Evolutionary conservation across 441 rosid genomes (phyloP), one percentile per base, ranked within the genome.

Genomic region (Gossypium schwendimanii): DNA sequence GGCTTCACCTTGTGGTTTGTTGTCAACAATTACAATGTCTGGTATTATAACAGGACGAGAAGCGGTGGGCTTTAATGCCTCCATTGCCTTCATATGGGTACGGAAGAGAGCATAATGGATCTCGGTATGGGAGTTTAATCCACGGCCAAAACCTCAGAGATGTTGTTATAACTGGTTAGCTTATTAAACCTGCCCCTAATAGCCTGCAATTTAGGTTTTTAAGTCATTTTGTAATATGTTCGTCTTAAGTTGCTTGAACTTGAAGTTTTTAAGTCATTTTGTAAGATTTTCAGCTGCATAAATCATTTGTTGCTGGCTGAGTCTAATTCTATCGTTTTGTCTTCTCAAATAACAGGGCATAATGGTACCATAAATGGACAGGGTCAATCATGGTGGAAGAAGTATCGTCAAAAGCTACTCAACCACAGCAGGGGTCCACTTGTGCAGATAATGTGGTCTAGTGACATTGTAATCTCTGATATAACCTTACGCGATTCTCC

Each of bases 101-200:
- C 54, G 99, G 98, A 70, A 89, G 99, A 79, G 95, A 92, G 84
- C 97, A 87, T 74, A 78, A 79, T 2, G 96, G 99, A 80, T 91
- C 99, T 79, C 91, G 96, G 49, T 92, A 87, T 80, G 96, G 98
- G 69, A 95, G 99, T 77, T 89, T 95, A 72, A 89, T 95, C 76
- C 97, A 95, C 49, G 98, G 98, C 57, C 98, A 95, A 80, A 87
- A 95, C 81, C 97, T 95, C 84, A 93, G 77, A 86, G 97, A 93
- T 83, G 79, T 95, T 26, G 90, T 87, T 12, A 89, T 95, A 77
- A 93, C 97, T 23, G 98, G 98, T 91, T 15, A 73, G 76, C 49
- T 39, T 18, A 63, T 77, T 17, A 3, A 1, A 7, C 3, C 14
- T 20, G 14, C 14, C 14, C 23, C 59, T 9, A 17, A 18, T 9